Conservation (phyloP, 306 rosid species). For the Cucurbita maxima region DNA sequence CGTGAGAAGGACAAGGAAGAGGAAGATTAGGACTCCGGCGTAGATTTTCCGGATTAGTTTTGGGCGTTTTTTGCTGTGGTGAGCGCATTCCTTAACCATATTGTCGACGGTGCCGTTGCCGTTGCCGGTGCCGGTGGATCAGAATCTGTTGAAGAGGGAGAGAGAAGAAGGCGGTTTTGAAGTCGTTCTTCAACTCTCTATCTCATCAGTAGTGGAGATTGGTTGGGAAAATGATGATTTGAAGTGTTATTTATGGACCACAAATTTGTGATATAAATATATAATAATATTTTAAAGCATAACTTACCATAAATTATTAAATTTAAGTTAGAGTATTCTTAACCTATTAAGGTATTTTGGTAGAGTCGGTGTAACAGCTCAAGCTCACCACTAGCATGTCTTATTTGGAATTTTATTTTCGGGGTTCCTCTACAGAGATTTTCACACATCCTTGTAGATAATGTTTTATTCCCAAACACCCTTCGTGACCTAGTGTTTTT, state of each 20-base stretch:
- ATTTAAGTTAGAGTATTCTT: too few species aligned
- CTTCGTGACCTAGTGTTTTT: too few species aligned
- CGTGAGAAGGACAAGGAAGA: conserved; percentile 29
- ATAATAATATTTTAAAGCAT: too few species aligned
- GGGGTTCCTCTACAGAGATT: too few species aligned
- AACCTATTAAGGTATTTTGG: too few species aligned
- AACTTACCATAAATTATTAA: too few species aligned
- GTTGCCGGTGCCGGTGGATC: background rate
- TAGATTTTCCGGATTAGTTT: conserved; percentile 2
- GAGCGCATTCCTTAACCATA: conserved; percentile 50
- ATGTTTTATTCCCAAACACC: too few species aligned
- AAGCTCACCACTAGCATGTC: too few species aligned
- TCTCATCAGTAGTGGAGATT: background rate
- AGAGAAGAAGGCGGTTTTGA: background rate
- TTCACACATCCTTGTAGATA: too few species aligned
- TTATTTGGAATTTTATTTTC: too few species aligned
- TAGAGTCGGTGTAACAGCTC: too few species aligned
- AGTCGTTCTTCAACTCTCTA: background rate
- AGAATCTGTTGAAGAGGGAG: background rate
- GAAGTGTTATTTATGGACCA: background rate
- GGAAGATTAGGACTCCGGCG: conserved; percentile 32
- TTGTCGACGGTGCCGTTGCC: background rate
- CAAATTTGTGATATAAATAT: too few species aligned
- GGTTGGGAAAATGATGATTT: background rate
- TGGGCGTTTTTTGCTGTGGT: conserved; percentile 24